These are phyloP conservation scores for Cordia subcordata DNA, from an alignment of 257 asterid genomes.

Conservation along the genomic window DNA sequence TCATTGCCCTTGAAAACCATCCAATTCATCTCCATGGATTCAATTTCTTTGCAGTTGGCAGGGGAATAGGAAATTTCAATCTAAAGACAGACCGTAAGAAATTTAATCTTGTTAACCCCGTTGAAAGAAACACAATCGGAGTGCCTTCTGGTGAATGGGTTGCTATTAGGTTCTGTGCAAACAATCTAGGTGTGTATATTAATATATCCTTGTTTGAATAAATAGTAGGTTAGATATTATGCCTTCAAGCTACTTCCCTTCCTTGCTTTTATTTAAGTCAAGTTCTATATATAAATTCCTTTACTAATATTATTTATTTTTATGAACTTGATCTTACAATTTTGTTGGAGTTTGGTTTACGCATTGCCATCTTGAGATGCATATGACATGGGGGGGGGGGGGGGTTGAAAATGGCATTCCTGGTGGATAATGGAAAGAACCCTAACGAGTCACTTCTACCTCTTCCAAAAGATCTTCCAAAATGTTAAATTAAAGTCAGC, in stretches of 20 bases:
- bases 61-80: slow-evolving; percentile 66
- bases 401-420: slow-evolving; percentile 89
- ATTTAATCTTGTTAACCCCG: slow-evolving; percentile 81
- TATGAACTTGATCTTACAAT: background rate
- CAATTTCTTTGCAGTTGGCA: slow-evolving; percentile 78
- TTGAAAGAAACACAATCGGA: slow-evolving; percentile 85
- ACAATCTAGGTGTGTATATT: slow-evolving; percentile 80
- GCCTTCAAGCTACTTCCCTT: too few relatives aligned
- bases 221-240: too few relatives aligned
- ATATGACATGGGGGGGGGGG: slow-evolving; percentile 96
- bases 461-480: slow-evolving; percentile 82
- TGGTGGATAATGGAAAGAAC: slow-evolving; percentile 87
- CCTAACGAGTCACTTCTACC: slow-evolving; percentile 67
- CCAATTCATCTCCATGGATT: slow-evolving; percentile 90
- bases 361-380: slow-evolving; percentile 96
- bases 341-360: slow-evolving; percentile 80
- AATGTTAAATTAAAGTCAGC: too few relatives aligned
- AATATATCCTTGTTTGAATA: too few relatives aligned
- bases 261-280: background rate
- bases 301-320: background rate
- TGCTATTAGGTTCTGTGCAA: slow-evolving; percentile 79
- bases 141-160: slow-evolving; percentile 98
- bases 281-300: background rate
- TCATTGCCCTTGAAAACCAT: slow-evolving; percentile 75
- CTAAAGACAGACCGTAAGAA: slow-evolving; percentile 49